These are phyloP conservation scores for Penicillium sp. DNA, from an alignment of 2,329 filamentous ascomycete genomes.

Conservation along the genomic window DNA sequence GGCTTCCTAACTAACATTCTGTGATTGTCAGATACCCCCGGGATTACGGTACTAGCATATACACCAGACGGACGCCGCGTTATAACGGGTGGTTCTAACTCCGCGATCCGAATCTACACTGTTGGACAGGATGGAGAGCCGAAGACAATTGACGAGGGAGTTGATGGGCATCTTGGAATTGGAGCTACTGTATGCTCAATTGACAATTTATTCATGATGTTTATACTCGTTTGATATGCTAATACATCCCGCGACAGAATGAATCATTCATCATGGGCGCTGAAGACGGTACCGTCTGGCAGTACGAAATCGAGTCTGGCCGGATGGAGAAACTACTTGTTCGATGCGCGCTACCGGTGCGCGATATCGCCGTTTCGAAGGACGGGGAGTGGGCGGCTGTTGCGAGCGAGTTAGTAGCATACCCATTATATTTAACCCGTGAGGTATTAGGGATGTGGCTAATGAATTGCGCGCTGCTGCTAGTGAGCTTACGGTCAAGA, in stretches of 20 bases:
- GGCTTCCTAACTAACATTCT: neutral
- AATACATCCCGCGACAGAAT: too few relatives aligned
- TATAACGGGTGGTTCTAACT: slow-evolving; percentile 86
- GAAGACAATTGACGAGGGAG: slow-evolving; percentile 79
- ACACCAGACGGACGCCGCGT: slow-evolving; percentile 79
- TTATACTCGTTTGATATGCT: too few relatives aligned
- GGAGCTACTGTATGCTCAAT: slow-evolving; percentile 54
- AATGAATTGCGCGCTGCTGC: too few relatives aligned
- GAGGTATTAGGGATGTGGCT: neutral
- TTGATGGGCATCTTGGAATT: slow-evolving; percentile 74
- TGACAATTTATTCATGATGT: neutral
- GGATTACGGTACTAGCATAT: slow-evolving; percentile 78
- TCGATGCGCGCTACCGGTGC: slow-evolving; percentile 72
- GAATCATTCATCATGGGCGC: slow-evolving; percentile 74
- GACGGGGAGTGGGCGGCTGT: slow-evolving; percentile 84
- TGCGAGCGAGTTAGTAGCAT: slow-evolving; percentile 64
- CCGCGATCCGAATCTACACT: slow-evolving; percentile 83
- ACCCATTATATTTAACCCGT: neutral
- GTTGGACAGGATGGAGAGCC: slow-evolving; percentile 89
- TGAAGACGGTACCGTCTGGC: slow-evolving; percentile 87
- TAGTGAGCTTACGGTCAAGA: slow-evolving; percentile 75
- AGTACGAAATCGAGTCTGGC: slow-evolving; percentile 65
- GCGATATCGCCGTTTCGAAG: slow-evolving; percentile 73
- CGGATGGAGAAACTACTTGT: slow-evolving; percentile 71
- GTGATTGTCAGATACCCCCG: slow-evolving; percentile 81